Base-by-base conservation (phyloP, 768 basidiomycete genomes). In the Tephrocybe sp. region DNA sequence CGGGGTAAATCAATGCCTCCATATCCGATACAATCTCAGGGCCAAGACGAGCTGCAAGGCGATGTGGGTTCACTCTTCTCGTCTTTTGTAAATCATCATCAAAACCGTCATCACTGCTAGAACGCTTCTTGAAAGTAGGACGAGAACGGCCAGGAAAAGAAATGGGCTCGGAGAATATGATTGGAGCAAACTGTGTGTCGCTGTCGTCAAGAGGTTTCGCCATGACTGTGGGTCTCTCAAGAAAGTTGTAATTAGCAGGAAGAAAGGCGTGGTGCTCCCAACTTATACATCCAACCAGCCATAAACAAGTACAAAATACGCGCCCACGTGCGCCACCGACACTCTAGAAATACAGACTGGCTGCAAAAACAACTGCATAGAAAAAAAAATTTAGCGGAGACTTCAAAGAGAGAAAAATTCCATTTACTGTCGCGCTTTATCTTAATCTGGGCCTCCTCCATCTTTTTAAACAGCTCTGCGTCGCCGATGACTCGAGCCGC, bases 401-500 rank as follows among this genome's bases (percentile, higher is more conserved):
- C 30, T 22, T 34, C 11, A 16, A n/a, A 9, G 23, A 16, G 12
- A 51, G 4, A 22, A 2, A 41, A 42, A 49, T 38, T 10, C 10
- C 2, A 83, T 93, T 77, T 68, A 94, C 93, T 96, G 66, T 98
- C 97, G 67, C 97, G 75, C 68, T 96, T 96, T 59, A 99, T 98
- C 68, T 87, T 88, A 35, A 83, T 80, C 63, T 98, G 95, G 0
- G 90, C 85, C 60, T 93, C 91, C 62, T 98, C 96, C 94, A 98
- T 97, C 67, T 98, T 98, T 69, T 89, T 89, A 78, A 98, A 97
- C 35, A 99, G 69, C 44, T 91, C 93, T 19, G 88, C 87, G 67
- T 98, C 97, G 2, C 97, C 97, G 46, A 98, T 97, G 34, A 98
- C 95, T 31, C 97, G 81, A 6, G 97, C 97, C 2, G 96, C 96